Evolutionary conservation across 345 rosid genomes (phyloP), one percentile per base, ranked within the genome.

Genomic region (Trapa incisa): DNA sequence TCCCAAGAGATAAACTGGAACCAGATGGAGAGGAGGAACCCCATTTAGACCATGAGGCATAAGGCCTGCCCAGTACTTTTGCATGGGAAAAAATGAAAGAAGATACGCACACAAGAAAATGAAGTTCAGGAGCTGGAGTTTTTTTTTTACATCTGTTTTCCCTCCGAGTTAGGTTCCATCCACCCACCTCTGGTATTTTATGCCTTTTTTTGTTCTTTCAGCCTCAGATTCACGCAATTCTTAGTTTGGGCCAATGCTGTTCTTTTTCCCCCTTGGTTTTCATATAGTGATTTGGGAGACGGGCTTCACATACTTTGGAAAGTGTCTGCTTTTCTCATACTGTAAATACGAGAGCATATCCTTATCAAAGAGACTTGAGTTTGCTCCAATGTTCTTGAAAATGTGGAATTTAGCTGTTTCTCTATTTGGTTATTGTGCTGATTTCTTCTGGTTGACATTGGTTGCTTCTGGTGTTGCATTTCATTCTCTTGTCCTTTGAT

Each of bases 261-360:
- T 8, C 7, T 41, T 41, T 41, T 41, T 41, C 43, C 7, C 43
- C 43, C 43, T 47, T 57, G 43, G 71, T 75, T 74, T 45, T 38
- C 39, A 73, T 69, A 52, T 71, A 71, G 69, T 70, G 47, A 53
- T 69, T 54, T 73, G 72, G 66, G 69, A 75, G 67, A 71, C 67
- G 71, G 70, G 75, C 77, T 72, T 67, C 67, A 75, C 77, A 66
- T 67, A 70, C 80, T 64, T 73, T 80, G 81, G 80, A 64, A 67
- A 62, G 67, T 73, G 80, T 22, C 70, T 72, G 70, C 53, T 70
- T 74, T 79, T 78, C 76, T 75, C 79, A 80, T 81, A 83, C 84
- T 85, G 89, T 85, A 83, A 76, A 85, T 81, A 81, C 75, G 81
- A 72, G 85, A 80, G 79, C 72, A 67, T 61, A 68, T 71, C 75